Conservation (phyloP, 306 rosid species). For the Malus asiatica region DNA sequence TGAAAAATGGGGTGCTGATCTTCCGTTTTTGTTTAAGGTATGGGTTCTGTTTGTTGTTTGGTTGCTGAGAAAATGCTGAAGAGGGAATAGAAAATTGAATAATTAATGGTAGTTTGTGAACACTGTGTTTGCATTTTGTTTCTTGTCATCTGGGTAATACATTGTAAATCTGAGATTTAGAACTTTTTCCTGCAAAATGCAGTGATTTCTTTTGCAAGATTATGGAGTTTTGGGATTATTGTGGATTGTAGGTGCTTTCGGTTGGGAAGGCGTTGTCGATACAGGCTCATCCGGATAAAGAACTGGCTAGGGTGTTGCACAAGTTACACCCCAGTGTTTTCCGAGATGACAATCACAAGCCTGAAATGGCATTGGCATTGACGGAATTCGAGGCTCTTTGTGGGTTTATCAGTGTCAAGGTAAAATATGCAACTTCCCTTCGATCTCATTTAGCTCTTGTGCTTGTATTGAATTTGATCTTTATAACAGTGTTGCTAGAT, state of each 20-base stretch:
- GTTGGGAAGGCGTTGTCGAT: slow-evolving; percentile 31
- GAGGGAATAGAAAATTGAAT: neutral
- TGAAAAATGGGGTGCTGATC: slow-evolving; percentile 32
- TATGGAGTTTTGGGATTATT: neutral
- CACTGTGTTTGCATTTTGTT: neutral
- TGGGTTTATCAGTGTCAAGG: slow-evolving; percentile 35
- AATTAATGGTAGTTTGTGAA: neutral
- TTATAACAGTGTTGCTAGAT: neutral
- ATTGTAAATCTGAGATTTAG: neutral
- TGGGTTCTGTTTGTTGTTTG: neutral
- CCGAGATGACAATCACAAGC: slow-evolving; percentile 36
- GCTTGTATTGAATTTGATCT: neutral
- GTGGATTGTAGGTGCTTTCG: slow-evolving; percentile 27
- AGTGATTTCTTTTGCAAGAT: neutral
- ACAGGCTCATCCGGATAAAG: slow-evolving; percentile 40
- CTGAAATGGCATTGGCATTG: slow-evolving; percentile 38
- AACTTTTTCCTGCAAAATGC: neutral
- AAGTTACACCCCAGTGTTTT: slow-evolving; percentile 25
- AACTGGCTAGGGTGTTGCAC: slow-evolving; percentile 29
- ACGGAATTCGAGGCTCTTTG: slow-evolving; percentile 39
- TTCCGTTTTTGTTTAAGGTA: slow-evolving; percentile 37
- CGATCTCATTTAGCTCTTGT: neutral
- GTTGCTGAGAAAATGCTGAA: neutral
- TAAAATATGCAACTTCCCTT: neutral
- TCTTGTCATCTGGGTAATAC: neutral